Base-by-base conservation (phyloP, 1,284 basidiomycete genomes). In the Phlebopus sp. region DNA sequence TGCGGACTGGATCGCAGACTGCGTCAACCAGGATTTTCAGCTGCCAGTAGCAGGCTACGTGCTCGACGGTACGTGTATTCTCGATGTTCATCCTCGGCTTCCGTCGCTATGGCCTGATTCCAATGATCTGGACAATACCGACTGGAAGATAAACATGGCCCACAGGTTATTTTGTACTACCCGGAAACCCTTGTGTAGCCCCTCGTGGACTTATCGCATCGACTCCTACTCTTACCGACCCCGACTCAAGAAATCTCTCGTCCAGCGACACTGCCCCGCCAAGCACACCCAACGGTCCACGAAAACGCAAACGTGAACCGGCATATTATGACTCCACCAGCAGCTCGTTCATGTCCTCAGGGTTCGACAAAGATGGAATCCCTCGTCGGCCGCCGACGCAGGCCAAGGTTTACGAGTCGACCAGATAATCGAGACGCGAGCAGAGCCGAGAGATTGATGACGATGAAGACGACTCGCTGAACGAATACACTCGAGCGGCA, bases 1-100 rank as follows among this genome's bases (percentile, higher is more conserved):
- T 48, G 69, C 66, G 3, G 59, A 57, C 4, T 79, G 77, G 78
- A 73, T 79, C 32, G 50, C 60, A 15, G 62, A 70, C 50, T 78
- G 72, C 46, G 57, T 72, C 31, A 51, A 59, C n/a, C 64, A 71
- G 41, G 55, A 66, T 6, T 76, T 77, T 45, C 52, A 58, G 5
- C 69, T 76, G 57, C 75, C 76, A 2, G 63, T 77, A 17, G 59
- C 69, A 19, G 54, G 64, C 27, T 80, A 76, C 49, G 69, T 74
- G 7, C 67, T 79, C 17, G 77, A 79, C 34, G 72, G 77, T 77
- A 51, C 32, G 63, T n/a, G 52, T 29, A 38, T 45, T 36, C 46
- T 44, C 44, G 40, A 34, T 23, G n/a, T n/a, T n/a, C 19, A 43
- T 45, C 30, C 17, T n/a, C n/a, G n/a, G n/a, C 3, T 29, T n/a